Evolutionary conservation across 2,329 filamentous ascomycete species (phyloP).

Genomic region (Lithohypha guttulata): DNA sequence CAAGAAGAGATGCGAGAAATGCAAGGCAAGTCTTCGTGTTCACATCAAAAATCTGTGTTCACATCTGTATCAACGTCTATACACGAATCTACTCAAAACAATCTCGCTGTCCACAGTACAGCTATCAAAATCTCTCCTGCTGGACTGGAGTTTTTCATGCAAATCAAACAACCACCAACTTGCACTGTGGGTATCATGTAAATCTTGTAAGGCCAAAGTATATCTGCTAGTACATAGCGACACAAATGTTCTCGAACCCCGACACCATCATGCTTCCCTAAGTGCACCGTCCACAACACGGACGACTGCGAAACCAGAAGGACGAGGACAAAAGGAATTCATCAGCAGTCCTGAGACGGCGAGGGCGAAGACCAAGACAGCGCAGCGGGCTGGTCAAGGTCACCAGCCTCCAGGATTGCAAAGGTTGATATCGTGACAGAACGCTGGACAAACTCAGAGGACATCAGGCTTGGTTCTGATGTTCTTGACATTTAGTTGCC

Average conservation of each 20-base stretch:
- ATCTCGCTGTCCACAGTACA: too few species aligned
- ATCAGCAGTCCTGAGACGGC: slow-evolving; percentile 9
- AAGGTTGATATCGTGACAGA: slow-evolving; percentile 1
- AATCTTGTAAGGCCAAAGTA: not conserved
- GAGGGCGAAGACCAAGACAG: not conserved
- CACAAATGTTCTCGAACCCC: not conserved
- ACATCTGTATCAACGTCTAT: too few species aligned
- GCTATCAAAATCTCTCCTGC: too few species aligned
- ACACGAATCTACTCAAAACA: too few species aligned
- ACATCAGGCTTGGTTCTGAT: not conserved
- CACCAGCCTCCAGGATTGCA: slow-evolving; percentile 3
- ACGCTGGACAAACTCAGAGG: not conserved
- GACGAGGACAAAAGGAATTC: slow-evolving; percentile 9
- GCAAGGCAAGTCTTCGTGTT: too few species aligned
- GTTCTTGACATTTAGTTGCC: too few species aligned
- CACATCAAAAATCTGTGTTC: too few species aligned
- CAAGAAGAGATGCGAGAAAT: too few species aligned
- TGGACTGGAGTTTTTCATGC: too few species aligned
- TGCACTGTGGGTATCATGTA: not conserved
- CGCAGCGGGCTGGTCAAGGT: not conserved
- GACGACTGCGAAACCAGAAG: slow-evolving; percentile 7
- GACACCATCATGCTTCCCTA: not conserved
- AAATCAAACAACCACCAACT: too few species aligned
- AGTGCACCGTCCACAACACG: not conserved
- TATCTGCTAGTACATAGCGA: not conserved